Base-by-base conservation (phyloP, 1,284 basidiomycete genomes). In the Leccinum fuscescens region DNA sequence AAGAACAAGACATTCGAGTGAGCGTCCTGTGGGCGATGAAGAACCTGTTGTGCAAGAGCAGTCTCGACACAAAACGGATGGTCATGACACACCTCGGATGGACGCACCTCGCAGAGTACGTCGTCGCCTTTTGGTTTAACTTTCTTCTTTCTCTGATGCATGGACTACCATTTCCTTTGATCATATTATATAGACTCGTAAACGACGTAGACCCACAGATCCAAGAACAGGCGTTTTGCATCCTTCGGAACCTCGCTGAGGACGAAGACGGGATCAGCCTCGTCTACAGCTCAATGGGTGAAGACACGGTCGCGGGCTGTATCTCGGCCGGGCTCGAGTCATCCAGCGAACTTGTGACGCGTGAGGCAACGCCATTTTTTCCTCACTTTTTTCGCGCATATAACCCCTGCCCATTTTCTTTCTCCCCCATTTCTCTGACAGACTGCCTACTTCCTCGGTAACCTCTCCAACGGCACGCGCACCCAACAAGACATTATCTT, bases 21-120 rank as follows among this genome's bases (percentile, higher is more conserved):
- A 92, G 86, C 64, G 85, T 89, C 0, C 71, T 94, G 11, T 94
- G 93, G 92, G 87, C 88, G 0, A 75, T 94, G 54, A 93, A 92
- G 74, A 95, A 94, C 69, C 67, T 92, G 17, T 69, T 91, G 5
- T 83, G 83, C 70, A 88, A 88, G 67, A 85, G 86, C 27, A 76
- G 74, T 3, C 74, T 79, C 20, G 78, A 80, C 49, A 81, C 83
- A 50, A 94, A 92, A 73, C 75, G 74, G 35, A 75, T 80, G 53
- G 81, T 93, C 9, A 89, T 93, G 82, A 72, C 74, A 8, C 74
- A 80, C 27, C 68, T 95, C 5, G 84, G 84, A 0, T 93, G 91
- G 89, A 68, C 71, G 1, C 74, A 79, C 22, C 70, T 91, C 1
- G 68, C 76, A 6, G 72, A 75, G 86, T 89, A 62, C 5, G 83